These are phyloP conservation scores for Omphalotus guepiniiformis DNA, from an alignment of 768 basidiomycete species.

Conservation along the genomic window DNA sequence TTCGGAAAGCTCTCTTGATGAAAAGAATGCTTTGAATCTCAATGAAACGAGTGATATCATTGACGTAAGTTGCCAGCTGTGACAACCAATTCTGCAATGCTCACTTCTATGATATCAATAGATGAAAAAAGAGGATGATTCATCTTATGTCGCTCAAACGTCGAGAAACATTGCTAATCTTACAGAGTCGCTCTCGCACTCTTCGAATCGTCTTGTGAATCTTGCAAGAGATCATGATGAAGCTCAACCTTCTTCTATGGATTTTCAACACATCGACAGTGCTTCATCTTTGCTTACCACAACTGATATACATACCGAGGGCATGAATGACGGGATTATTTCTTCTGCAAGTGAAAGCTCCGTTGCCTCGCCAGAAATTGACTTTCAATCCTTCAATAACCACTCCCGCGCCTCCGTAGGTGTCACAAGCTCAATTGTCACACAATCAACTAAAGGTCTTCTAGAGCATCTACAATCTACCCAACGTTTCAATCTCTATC, in stretches of 20 bases:
- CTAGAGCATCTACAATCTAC: constrained; percentile 8
- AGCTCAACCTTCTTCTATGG: neutral
- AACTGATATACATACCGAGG: neutral
- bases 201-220: neutral
- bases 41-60: neutral
- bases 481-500: constrained; percentile 4
- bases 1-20: constrained; percentile 9
- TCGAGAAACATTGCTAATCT: no score
- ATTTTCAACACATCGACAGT: neutral
- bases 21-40: neutral
- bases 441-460: no score
- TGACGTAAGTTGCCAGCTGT: neutral
- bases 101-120: no score
- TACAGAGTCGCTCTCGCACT: no score
- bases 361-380: neutral
- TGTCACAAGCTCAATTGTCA: neutral
- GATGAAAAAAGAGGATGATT: neutral
- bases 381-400: neutral
- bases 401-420: constrained; percentile 5
- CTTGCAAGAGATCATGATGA: neutral
- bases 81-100: neutral
- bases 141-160: neutral
- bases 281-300: neutral
- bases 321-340: neutral
- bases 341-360: neutral